Evolutionary conservation across 805 yeast species (phyloP).

Genomic region (Debaryomyces prosopidis): DNA sequence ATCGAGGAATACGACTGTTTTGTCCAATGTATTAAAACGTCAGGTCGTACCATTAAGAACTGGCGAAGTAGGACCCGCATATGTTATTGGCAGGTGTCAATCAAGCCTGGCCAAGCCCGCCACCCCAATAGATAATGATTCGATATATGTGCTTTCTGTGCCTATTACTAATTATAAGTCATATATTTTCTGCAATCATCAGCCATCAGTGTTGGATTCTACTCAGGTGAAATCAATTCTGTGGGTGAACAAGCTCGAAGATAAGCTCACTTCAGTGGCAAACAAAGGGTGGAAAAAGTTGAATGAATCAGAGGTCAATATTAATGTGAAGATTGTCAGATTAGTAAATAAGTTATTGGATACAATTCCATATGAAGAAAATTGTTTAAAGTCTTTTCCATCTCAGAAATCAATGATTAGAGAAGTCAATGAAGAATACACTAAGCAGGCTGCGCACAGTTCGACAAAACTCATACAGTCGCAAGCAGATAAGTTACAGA

Average conservation of each 20-base stretch:
- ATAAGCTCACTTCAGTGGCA: conserved; percentile 50
- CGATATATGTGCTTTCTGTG: conserved; percentile 64
- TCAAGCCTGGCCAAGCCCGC: background rate
- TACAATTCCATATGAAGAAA: conserved; percentile 78
- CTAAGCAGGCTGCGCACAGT: conserved; percentile 1
- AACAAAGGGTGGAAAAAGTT: conserved; percentile 63
- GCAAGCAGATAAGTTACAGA: conserved; percentile 24
- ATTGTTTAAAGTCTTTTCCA: conserved; percentile 74
- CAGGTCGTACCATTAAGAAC: background rate
- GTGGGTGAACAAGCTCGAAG: conserved; percentile 42
- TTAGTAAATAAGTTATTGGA: conserved; percentile 54
- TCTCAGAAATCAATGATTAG: conserved; percentile 59
- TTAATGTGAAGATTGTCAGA: conserved; percentile 61
- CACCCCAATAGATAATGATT: conserved; percentile 24
- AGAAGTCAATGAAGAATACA: conserved; percentile 35
- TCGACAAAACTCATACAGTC: conserved; percentile 20
- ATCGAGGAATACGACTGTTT: background rate
- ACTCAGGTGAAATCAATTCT: conserved; percentile 30
- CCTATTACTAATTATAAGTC: conserved; percentile 68
- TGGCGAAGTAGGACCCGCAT: background rate
- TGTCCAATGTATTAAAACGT: background rate
- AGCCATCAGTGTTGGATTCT: conserved; percentile 24
- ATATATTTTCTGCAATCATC: conserved; percentile 69
- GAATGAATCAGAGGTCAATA: conserved; percentile 49
- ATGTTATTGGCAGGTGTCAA: background rate